These are phyloP conservation scores for Apiospora pterosperma DNA, from an alignment of 2,329 filamentous ascomycete species.

Conservation along the genomic window DNA sequence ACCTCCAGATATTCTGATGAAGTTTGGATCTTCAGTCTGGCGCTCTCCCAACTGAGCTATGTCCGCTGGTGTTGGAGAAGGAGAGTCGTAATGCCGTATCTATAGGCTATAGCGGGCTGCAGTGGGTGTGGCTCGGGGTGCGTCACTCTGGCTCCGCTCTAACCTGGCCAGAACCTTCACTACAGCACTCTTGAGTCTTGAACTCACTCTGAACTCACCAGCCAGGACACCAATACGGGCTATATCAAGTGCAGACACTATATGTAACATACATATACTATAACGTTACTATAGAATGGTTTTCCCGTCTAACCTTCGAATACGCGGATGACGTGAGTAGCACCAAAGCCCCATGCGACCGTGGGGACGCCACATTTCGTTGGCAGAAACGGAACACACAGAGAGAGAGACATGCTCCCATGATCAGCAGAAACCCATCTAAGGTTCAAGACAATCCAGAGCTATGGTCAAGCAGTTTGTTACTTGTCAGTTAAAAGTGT, in stretches of 20 bases:
- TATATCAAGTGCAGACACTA: no score
- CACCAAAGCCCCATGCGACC: background rate
- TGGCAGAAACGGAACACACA: background rate
- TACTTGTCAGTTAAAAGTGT: background rate
- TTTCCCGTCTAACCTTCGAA: no score
- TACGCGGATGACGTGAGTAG: no score
- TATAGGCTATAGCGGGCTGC: background rate
- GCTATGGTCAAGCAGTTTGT: background rate
- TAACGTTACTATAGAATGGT: no score
- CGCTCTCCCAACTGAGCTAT: constrained; percentile 6
- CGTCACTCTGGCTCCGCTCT: no score
- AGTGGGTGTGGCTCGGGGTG: background rate
- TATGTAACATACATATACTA: no score
- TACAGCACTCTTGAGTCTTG: background rate
- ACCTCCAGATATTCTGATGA: constrained; percentile 3
- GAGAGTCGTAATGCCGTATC: background rate
- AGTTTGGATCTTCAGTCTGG: constrained; percentile 5
- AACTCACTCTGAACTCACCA: background rate
- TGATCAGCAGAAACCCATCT: no score
- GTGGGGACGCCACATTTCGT: background rate
- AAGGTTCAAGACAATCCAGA: no score
- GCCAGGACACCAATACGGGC: background rate
- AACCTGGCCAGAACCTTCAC: no score
- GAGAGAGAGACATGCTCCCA: background rate
- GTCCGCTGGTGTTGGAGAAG: background rate